These are phyloP conservation scores for Aspergillus affinis DNA, from an alignment of 495 filamentous ascomycete species.

Conservation along the genomic window DNA sequence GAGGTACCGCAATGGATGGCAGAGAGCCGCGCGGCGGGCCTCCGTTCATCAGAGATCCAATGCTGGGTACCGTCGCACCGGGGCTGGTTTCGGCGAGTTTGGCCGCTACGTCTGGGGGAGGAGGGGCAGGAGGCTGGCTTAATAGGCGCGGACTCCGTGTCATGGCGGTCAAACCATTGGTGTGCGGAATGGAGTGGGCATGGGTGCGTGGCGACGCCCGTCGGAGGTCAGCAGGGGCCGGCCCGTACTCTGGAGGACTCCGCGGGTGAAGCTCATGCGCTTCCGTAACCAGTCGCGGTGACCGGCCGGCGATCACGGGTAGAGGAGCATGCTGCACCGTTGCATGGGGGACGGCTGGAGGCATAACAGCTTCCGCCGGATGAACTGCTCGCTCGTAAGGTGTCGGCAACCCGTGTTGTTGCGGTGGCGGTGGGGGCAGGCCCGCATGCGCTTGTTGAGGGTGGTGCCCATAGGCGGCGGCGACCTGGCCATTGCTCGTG, in stretches of 20 bases:
- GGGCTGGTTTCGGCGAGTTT: constrained; percentile 26
- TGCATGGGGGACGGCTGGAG: constrained; percentile 26
- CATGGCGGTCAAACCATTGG: constrained; percentile 22
- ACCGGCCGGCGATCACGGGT: constrained; percentile 32
- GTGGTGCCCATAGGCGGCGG: constrained; percentile 31
- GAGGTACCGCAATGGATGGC: constrained; percentile 32
- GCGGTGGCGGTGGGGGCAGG: constrained; percentile 22
- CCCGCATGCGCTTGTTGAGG: constrained; percentile 23
- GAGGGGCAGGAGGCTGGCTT: constrained; percentile 32
- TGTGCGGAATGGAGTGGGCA: constrained; percentile 25
- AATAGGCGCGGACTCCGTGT: constrained; percentile 31
- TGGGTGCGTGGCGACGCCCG: constrained; percentile 40
- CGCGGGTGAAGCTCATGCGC: constrained; percentile 29
- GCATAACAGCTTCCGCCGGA: constrained; percentile 27
- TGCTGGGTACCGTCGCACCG: constrained; percentile 49
- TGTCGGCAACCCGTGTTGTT: constrained; percentile 21
- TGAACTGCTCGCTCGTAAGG: constrained; percentile 40
- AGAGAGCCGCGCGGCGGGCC: constrained; percentile 43
- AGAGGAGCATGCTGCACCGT: constrained; percentile 19
- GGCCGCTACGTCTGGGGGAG: constrained; percentile 27
- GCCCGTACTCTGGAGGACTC: constrained; percentile 35
- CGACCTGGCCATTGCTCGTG: constrained; percentile 28
- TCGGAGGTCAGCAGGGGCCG: constrained; percentile 27
- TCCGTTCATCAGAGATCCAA: constrained; percentile 52
- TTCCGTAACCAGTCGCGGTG: constrained; percentile 35